These are phyloP conservation scores for Tulasnella sp. DNA, from an alignment of 768 basidiomycete species.

Conservation along the genomic window DNA sequence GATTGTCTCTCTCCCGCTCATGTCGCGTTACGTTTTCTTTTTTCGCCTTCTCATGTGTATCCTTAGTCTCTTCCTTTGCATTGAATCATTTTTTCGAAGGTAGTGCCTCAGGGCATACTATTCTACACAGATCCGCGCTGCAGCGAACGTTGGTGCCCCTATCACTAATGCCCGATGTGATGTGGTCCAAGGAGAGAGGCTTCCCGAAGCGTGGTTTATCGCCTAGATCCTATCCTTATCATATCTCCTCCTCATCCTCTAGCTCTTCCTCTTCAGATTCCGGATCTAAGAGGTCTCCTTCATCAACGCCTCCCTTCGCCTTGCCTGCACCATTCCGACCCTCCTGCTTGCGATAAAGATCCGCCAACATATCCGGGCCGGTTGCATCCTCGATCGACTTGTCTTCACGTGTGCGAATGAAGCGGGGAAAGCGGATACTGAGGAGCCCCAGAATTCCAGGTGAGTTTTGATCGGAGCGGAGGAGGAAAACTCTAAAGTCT, in stretches of 20 bases:
- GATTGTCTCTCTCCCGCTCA: background rate
- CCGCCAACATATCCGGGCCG: slow-evolving; percentile 62
- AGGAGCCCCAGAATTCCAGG: background rate
- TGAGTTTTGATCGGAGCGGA: background rate
- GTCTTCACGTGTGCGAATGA: slow-evolving; percentile 68
- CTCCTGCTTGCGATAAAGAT: slow-evolving; percentile 64
- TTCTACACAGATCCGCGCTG: background rate
- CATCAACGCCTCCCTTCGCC: slow-evolving; percentile 44
- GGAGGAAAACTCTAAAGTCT: background rate
- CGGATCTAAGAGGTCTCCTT: slow-evolving; percentile 58
- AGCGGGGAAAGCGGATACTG: slow-evolving; percentile 84
- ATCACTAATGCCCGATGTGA: background rate
- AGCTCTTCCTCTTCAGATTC: slow-evolving; percentile 37
- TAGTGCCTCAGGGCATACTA: background rate
- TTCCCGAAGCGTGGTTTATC: background rate
- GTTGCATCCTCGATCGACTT: slow-evolving; percentile 70
- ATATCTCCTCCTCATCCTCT: slow-evolving; percentile 29
- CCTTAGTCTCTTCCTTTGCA: background rate
- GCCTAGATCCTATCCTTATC: background rate
- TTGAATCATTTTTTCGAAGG: background rate
- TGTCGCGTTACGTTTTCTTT: background rate
- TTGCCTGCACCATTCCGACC: slow-evolving; percentile 36
- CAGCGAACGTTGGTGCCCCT: background rate
- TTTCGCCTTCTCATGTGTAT: background rate
- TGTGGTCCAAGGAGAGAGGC: background rate